Conservation (phyloP, 768 basidiomycete genomes). For the Tricholoma furcatifolium region DNA sequence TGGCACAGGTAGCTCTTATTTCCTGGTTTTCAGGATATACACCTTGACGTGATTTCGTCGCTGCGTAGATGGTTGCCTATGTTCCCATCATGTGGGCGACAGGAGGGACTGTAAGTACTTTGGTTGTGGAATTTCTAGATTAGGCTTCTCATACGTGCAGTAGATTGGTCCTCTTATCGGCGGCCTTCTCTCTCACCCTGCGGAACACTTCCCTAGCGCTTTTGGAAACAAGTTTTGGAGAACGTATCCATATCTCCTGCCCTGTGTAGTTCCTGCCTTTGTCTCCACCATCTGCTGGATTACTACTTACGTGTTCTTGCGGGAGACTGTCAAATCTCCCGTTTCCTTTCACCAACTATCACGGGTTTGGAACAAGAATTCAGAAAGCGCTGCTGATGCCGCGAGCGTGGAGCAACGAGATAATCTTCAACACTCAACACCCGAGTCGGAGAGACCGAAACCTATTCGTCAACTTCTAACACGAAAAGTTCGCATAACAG, state of each 20-base stretch:
- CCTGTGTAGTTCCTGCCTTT: slow-evolving; percentile 64
- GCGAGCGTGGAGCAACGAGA: not conserved
- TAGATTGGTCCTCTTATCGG: slow-evolving; percentile 54
- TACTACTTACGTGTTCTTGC: slow-evolving; percentile 47
- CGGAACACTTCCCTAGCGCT: slow-evolving; percentile 46
- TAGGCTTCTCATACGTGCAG: not conserved
- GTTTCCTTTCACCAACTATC: slow-evolving; percentile 21
- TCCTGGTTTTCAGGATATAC: not conserved
- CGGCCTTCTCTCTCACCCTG: slow-evolving; percentile 52
- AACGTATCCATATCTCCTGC: slow-evolving; percentile 62
- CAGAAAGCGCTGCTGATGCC: not conserved
- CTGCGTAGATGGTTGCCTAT: slow-evolving; percentile 53
- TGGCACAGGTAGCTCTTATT: slow-evolving; percentile 45
- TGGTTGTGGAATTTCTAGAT: not conserved
- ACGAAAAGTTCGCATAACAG: slow-evolving; percentile 54
- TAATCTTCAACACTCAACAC: slow-evolving; percentile 5
- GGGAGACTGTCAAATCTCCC: slow-evolving; percentile 42
- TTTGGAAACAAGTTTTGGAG: slow-evolving; percentile 50
- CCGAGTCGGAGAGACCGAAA: slow-evolving; percentile 30
- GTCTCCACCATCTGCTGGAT: slow-evolving; percentile 55
- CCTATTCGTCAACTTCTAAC: slow-evolving; percentile 50
- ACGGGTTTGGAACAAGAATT: slow-evolving; percentile 7
- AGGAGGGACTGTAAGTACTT: slow-evolving; percentile 11
- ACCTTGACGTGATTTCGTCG: not conserved
- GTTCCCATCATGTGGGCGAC: slow-evolving; percentile 52